phyloP scores from a whole-genome alignment of 2,329 filamentous ascomycete genomes.

The Penicillium sp. region DNA sequence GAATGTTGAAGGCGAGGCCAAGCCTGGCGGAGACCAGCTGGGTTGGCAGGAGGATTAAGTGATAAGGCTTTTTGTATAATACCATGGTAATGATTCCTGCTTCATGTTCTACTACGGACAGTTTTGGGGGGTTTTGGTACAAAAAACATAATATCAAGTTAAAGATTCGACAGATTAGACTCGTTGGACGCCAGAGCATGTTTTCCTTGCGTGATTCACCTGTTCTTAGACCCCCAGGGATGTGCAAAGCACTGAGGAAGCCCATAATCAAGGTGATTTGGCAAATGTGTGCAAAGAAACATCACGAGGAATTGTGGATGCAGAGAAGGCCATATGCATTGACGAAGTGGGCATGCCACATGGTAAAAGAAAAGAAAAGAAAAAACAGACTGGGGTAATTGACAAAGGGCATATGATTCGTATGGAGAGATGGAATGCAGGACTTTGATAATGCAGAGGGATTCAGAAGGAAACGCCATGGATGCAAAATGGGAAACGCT shows the following conservation, averaged over 20 bases:
- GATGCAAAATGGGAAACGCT: slow-evolving; percentile 16
- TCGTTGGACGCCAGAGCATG: too few relatives aligned
- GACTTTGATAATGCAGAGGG: slow-evolving; percentile 8
- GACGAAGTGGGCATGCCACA: slow-evolving; percentile 4
- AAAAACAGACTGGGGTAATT: slow-evolving; percentile 2
- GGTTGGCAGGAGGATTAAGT: slow-evolving; percentile 21
- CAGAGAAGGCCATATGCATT: slow-evolving; percentile 7
- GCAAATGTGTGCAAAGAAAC: slow-evolving; percentile 10
- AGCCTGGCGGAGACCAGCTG: slow-evolving; percentile 8
- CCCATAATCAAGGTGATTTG: too few relatives aligned
- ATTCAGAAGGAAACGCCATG: slow-evolving; percentile 20
- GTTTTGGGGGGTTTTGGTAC: too few relatives aligned
- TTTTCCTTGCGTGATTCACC: too few relatives aligned
- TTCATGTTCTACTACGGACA: too few relatives aligned
- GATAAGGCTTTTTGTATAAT: too few relatives aligned
- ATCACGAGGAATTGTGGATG: slow-evolving; percentile 15
- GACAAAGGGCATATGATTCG: slow-evolving; percentile 7
- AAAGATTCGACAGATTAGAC: neutral
- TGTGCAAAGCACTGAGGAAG: too few relatives aligned
- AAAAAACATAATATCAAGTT: too few relatives aligned
- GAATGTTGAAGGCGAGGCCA: slow-evolving; percentile 12
- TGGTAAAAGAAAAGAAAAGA: slow-evolving; percentile 2
- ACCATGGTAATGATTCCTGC: too few relatives aligned
- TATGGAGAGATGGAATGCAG: too few relatives aligned
- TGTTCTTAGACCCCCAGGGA: too few relatives aligned